Conservation (phyloP, 2,329 filamentous ascomycete genomes). For the Trichoderma atrobrunneum region DNA sequence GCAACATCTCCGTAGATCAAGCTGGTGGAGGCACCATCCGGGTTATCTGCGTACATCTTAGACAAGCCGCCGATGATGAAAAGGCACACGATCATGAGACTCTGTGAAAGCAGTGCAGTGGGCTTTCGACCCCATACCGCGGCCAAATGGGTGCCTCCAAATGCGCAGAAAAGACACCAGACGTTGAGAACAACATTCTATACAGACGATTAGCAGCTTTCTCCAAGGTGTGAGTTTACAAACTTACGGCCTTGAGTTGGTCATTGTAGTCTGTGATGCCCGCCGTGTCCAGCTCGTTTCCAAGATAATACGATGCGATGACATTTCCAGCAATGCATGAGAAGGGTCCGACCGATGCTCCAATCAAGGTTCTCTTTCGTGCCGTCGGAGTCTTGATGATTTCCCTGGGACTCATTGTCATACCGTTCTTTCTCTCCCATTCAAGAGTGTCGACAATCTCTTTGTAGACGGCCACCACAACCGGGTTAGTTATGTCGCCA, state of each 20-base stretch:
- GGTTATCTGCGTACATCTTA: conserved; percentile 31
- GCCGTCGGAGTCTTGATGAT: conserved; percentile 35
- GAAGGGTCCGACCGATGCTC: conserved; percentile 29
- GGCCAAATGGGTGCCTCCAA: conserved; percentile 38
- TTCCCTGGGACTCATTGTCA: conserved; percentile 32
- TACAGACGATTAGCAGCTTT: not conserved
- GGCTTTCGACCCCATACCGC: conserved; percentile 26
- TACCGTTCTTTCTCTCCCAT: conserved; percentile 28
- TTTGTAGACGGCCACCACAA: conserved; percentile 33
- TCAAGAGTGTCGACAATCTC: conserved; percentile 39
- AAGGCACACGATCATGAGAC: conserved; percentile 41
- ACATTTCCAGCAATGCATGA: conserved; percentile 33
- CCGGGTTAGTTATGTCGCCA: conserved; percentile 29
- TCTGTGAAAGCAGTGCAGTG: conserved; percentile 43
- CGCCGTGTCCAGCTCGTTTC: conserved; percentile 39
- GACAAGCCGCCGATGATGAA: conserved; percentile 52
- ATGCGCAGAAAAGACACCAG: conserved; percentile 44
- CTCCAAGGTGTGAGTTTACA: conserved; percentile 10
- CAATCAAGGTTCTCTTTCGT: conserved; percentile 32
- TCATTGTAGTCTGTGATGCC: conserved; percentile 36
- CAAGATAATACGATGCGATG: conserved; percentile 39
- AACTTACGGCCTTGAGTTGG: conserved; percentile 41
- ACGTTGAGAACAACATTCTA: conserved; percentile 51
- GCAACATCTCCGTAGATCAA: conserved; percentile 44
- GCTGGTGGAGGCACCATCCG: conserved; percentile 10